Percentiles rank a stretch among this genome's conserved stretches.
Conservation (phyloP, 176 grass and related monocot species). For the Carex parvula region DNA sequence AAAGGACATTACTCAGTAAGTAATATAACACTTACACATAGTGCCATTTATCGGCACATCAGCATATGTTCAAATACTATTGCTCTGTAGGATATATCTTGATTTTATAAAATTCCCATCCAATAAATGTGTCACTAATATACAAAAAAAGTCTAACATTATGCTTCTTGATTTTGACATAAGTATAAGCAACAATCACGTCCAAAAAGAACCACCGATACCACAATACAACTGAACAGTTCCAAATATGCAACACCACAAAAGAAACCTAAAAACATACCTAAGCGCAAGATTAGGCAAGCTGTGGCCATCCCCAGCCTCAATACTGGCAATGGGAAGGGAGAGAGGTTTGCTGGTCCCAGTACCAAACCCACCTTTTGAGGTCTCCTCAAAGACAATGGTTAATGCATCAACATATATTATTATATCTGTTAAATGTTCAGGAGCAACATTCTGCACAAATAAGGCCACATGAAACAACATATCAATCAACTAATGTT, state of each 20-base stretch:
- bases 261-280: constrained; percentile 42
- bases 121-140: constrained; percentile 5
- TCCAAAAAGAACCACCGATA: background rate
- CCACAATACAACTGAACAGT: constrained; percentile 9
- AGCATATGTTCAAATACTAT: background rate
- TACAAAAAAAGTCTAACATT: background rate
- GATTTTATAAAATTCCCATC: constrained; percentile 12
- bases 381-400: constrained; percentile 84
- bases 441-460: constrained; percentile 81
- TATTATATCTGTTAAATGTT: constrained; percentile 67
- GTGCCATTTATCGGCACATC: background rate
- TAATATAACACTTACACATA: background rate
- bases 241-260: background rate
- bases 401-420: constrained; percentile 92
- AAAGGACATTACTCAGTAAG: background rate
- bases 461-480: constrained; percentile 27
- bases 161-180: background rate
- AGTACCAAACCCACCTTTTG: constrained; percentile 45
- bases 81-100: background rate
- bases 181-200: background rate
- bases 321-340: constrained; percentile 87
- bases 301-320: constrained; percentile 76
- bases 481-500: constrained; percentile 10
- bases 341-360: constrained; percentile 40
- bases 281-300: constrained; percentile 86